Evolutionary conservation across 352 stramenopile species (phyloP), one percentile per base, ranked within the genome.

Genomic region (Globisporangium acanthophoron): DNA sequence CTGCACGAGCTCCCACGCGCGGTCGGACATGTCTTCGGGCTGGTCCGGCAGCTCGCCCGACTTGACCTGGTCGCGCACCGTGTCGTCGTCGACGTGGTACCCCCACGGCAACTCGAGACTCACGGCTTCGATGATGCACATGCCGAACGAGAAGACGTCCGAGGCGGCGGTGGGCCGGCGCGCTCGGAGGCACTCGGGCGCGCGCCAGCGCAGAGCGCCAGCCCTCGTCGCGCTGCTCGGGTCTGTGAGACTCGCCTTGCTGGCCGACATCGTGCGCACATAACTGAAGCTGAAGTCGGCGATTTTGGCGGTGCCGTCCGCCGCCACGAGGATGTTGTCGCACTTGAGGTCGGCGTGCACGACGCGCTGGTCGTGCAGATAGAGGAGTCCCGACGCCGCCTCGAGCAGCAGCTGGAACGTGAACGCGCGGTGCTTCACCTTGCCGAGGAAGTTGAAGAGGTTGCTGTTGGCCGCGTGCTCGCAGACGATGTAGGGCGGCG

Each of bases 301-400:
- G 21, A 59, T 3, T 29, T 59, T 59, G 13, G 40, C 54, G 0
- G 9, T 33, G 9, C 27, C 16, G 43, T 43, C 44, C 0, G 11
- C n/a, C 9, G n/a, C 18, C 0, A 59, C 44, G 12, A 60, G 54
- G 54, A 60, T 60, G 66, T 93, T 93, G 48, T 69, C 74, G 43
- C 75, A 76, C 62, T 94, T 93, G 24, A 93, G 68, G 55, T 93
- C 83, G 12, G 84, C 74, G 58, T 93, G 83, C n/a, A 94, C 63
- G n/a, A 81, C 61, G 18, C 62, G 48, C 21, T 65, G 51, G 4
- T 33, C 21, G 61, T 90, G 79, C 33, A 90, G 48, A 58, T 79
- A 88, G 20, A 29, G n/a, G 11, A 90, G 58, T 16, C 74, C 80
- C 13, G 59, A 35, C 12, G 52, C 56, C 5, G 56, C 56, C 20